Percentiles rank a stretch among this genome's conserved stretches.
Conservation (phyloP, 371 early-diverging fungal species). For the Mucor indicus region DNA sequence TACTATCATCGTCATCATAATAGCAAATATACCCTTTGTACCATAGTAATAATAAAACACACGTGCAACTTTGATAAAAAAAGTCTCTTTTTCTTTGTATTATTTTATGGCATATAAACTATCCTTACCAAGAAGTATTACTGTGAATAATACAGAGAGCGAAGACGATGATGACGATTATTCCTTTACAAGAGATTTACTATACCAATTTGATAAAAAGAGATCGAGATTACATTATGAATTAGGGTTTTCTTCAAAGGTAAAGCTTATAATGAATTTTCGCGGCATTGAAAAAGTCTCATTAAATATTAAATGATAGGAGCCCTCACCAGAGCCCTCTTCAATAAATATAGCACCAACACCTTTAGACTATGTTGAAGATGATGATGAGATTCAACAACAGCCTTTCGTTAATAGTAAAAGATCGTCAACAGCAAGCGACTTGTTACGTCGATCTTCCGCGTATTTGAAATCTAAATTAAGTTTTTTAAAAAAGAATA, state of each 20-base stretch:
- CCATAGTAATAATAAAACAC: too few species aligned
- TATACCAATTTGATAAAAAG: conserved; percentile 37
- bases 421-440: conserved; percentile 27
- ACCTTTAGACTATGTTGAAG: too few species aligned
- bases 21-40: not conserved
- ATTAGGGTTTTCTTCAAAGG: conserved; percentile 26
- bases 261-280: too few species aligned
- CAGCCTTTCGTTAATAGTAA: not conserved
- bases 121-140: conserved; percentile 9
- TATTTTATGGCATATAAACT: conserved; percentile 6
- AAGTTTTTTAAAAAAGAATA: conserved; percentile 22
- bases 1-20: conserved; percentile 1
- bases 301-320: too few species aligned
- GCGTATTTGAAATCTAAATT: conserved; percentile 44
- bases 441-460: conserved; percentile 39
- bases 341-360: too few species aligned
- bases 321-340: conserved; percentile 20
- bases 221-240: conserved; percentile 34
- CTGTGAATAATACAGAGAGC: too few species aligned
- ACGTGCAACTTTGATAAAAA: too few species aligned
- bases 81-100: not conserved
- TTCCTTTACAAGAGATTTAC: conserved; percentile 36
- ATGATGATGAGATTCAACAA: too few species aligned
- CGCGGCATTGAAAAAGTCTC: too few species aligned
- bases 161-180: too few species aligned